phyloP scores from a whole-genome alignment of 192 early-diverging fungal genomes.

The Linnemannia elongata region DNA sequence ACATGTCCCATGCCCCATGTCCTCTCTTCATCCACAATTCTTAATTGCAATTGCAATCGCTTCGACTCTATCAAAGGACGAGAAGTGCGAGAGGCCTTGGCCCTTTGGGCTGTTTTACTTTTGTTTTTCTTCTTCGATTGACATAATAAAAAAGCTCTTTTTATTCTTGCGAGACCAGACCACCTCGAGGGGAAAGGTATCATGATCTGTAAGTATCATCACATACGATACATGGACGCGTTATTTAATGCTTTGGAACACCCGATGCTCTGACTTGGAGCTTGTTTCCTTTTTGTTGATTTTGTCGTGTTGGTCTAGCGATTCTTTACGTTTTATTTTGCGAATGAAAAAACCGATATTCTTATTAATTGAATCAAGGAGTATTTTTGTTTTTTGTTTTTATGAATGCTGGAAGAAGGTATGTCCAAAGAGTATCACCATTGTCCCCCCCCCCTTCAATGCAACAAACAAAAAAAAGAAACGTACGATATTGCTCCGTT shows the following conservation, averaged over 20 bases:
- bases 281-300: neutral
- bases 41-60: constrained; percentile 1
- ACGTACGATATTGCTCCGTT: too few species aligned
- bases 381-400: too few species aligned
- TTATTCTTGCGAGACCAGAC: too few species aligned
- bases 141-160: neutral
- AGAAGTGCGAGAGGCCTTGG: neutral
- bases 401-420: too few species aligned
- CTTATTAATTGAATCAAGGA: too few species aligned
- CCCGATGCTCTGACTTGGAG: neutral
- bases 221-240: neutral
- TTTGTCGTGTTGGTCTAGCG: neutral
- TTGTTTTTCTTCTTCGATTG: neutral
- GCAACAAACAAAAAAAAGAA: too few species aligned
- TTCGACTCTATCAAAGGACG: neutral
- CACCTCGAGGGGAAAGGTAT: neutral
- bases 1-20: neutral
- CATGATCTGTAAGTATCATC: too few species aligned
- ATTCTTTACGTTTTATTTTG: too few species aligned
- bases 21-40: neutral
- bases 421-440: too few species aligned
- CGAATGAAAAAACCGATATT: too few species aligned
- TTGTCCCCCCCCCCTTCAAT: too few species aligned
- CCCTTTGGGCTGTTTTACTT: neutral
- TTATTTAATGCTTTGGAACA: neutral